These are phyloP conservation scores for Sambucus nigra DNA, from an alignment of 129 eudicot species.

Conservation along the genomic window DNA sequence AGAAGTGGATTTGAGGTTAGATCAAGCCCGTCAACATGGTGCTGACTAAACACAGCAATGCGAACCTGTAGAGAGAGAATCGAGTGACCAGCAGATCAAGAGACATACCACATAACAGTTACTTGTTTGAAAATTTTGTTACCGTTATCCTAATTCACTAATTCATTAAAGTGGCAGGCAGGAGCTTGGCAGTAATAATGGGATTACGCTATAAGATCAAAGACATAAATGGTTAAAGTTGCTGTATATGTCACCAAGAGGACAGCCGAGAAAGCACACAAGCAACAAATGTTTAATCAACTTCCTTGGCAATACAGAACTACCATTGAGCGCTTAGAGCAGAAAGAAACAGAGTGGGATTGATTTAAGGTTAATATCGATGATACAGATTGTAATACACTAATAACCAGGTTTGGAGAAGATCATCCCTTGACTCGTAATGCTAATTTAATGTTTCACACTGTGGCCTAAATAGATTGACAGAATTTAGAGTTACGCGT, in stretches of 20 bases:
- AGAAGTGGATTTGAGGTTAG: conserved; percentile 97
- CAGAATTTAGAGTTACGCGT: not conserved
- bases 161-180: not conserved
- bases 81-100: conserved; percentile 5
- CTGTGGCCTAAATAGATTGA: not conserved
- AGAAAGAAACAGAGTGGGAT: too few species aligned
- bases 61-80: conserved; percentile 54
- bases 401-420: not conserved
- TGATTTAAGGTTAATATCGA: not conserved
- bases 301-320: not conserved
- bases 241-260: not conserved
- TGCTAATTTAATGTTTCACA: not conserved
- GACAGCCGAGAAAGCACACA: not conserved
- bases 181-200: not conserved
- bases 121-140: too few species aligned
- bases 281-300: not conserved
- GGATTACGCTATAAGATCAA: too few species aligned
- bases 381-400: too few species aligned
- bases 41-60: conserved; percentile 97
- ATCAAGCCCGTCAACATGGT: conserved; percentile 95
- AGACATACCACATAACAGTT: conserved; percentile 8
- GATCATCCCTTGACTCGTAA: not conserved
- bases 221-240: not conserved
- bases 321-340: not conserved
- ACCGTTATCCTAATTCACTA: too few species aligned